Base-by-base conservation (phyloP, 2,329 filamentous ascomycete genomes). In the Torrubiella hemipterigena region DNA sequence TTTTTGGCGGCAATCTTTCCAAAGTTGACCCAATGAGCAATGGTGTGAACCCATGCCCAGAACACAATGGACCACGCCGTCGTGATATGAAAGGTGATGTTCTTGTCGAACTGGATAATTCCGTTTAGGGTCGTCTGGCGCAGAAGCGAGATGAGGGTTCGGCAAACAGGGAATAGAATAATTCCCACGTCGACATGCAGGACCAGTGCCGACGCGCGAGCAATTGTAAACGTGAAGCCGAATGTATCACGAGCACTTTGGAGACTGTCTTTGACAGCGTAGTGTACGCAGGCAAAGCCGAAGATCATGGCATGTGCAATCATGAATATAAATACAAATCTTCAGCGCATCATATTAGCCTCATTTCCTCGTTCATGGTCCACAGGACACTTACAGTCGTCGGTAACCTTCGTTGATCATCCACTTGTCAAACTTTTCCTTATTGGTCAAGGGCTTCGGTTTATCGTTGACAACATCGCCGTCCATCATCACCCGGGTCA, bases 331-430 rank as follows among this genome's bases (percentile, higher is more conserved):
- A 77, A 76, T 36, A 89, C 81, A 47, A 86, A 84, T 45, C 80
- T 83, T 43, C 4, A 7, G 24, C 1, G n/a, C 3, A 5, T 17
- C 39, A 44, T 29, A 45, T 40, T 36, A 11, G 27, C 20, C 7
- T 6, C n/a, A 22, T 7, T n/a, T n/a, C n/a, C n/a, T n/a, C n/a
- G n/a, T n/a, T n/a, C n/a, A n/a, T n/a, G n/a, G n/a, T n/a, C n/a
- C n/a, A 12, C 4, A 2, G 22, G 9, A 22, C 13, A 69, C 78
- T 35, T 65, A 85, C 74, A 89, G 67, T 73, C 81, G 67, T 51
- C 81, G 69, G 52, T 85, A 86, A 38, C 83, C 83, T 52, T 89
- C 83, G 51, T 89, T 89, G 38, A 89, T 79, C 82, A 91, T 87
- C 83, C 83, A 91, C 42, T 77, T 67, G 54, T 87, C 79, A 49